Evolutionary conservation across 1,139 yeast genomes (phyloP).

Genomic region (Geotrichum siamense): DNA sequence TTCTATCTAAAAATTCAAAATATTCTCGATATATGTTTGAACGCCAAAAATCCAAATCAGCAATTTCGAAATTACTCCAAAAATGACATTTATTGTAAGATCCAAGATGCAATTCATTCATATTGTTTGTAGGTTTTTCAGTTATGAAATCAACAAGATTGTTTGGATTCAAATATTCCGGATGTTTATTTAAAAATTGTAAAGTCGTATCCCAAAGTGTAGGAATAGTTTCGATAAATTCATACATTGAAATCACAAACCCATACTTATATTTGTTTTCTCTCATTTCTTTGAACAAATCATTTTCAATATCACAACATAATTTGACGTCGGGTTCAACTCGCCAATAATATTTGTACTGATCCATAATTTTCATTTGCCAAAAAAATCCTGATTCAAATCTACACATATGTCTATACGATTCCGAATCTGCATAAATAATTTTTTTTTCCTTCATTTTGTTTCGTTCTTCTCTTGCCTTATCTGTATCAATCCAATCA

Average conservation of each 20-base stretch:
- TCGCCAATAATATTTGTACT: conserved; percentile 87
- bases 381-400: conserved; percentile 86
- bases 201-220: conserved; percentile 77
- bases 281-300: conserved; percentile 73
- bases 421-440: conserved; percentile 58
- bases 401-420: conserved; percentile 85
- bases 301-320: conserved; percentile 75
- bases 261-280: conserved; percentile 68
- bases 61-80: conserved; percentile 86
- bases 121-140: no score
- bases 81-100: conserved; percentile 75
- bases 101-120: no score
- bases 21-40: conserved; percentile 58
- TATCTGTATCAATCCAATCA: conserved; percentile 50
- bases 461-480: conserved; percentile 48
- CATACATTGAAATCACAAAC: conserved; percentile 75
- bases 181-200: conserved; percentile 55
- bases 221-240: conserved; percentile 67
- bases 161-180: conserved; percentile 56
- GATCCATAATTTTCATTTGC: conserved; percentile 62
- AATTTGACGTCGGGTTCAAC: conserved; percentile 82
- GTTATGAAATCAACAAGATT: conserved; percentile 69
- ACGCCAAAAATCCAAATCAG: conserved; percentile 67
- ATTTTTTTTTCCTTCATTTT: conserved; percentile 42
- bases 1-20: conserved; percentile 63